Evolutionary conservation across 805 yeast genomes (phyloP), one percentile per base, ranked within the genome.

Genomic region (Alloascoidea africana): DNA sequence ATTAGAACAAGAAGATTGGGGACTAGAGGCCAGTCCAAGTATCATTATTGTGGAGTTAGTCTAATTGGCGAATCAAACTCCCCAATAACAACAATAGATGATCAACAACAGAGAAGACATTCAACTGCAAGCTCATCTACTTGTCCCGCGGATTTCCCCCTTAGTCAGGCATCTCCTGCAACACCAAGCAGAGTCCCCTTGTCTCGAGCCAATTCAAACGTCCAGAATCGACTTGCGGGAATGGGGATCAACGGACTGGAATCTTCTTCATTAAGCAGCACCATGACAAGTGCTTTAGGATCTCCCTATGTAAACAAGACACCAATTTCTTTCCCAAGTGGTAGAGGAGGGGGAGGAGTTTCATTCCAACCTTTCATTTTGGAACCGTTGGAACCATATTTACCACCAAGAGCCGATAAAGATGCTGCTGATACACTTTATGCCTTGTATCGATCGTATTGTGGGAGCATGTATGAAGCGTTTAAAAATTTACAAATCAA

Each of bases 1-100:
- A 54, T 76, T 38, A 66, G 72, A n/a, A 73, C 81, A 1, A 64
- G 83, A 48, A 60, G 89, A 42, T 56, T 78, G 38, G 89, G 89
- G 1, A 66, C 72, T 57, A 56, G 84, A 42, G 79, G 79, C 2
- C 73, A 71, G 47, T 72, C 83, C 14, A 72, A 73, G 48, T 79
- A 79, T 52, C 84, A 77, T 51, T 78, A 76, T 47, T 73, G 80
- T 52, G 84, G 84, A 2, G 61, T 80, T 37, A 66, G 64, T 44
- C 55, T 53, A 42, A 41, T 56, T 11, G 51, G 50, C 14, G 51
- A 51, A 23, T n/a, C 30, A 23, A 23, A n/a, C n/a, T 23, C 30
- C 13, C 30, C 30, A 23, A n/a, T n/a, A n/a, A n/a, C n/a, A n/a
- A n/a, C n/a, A n/a, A n/a, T n/a, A n/a, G n/a, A n/a, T n/a, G n/a